Evolutionary conservation across 192 early-diverging fungal species (phyloP).

Genomic region (Rhizophagus prolifer): DNA sequence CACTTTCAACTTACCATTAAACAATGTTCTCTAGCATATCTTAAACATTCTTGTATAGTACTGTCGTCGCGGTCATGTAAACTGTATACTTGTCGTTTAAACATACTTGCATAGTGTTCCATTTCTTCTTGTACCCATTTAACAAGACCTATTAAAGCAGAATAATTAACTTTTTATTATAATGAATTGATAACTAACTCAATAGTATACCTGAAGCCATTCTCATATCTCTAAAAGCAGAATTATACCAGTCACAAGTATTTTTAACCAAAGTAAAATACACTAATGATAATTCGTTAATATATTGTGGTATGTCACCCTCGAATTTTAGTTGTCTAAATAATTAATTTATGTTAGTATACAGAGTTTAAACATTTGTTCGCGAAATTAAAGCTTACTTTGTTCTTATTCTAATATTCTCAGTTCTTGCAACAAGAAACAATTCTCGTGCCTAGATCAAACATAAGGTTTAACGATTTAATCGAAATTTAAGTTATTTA

Average conservation of each 20-base stretch:
- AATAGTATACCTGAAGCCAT: slow-evolving; percentile 75
- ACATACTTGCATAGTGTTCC: slow-evolving; percentile 77
- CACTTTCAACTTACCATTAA: not conserved
- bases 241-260: slow-evolving; percentile 95
- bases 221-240: slow-evolving; percentile 80
- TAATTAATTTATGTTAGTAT: not conserved
- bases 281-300: slow-evolving; percentile 81
- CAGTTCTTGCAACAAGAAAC: slow-evolving; percentile 76
- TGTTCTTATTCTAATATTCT: slow-evolving; percentile 75
- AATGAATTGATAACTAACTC: not conserved
- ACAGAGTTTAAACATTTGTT: not conserved
- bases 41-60: slow-evolving; percentile 9
- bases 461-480: not conserved
- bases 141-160: slow-evolving; percentile 66
- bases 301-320: slow-evolving; percentile 83
- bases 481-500: not conserved
- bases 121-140: slow-evolving; percentile 91
- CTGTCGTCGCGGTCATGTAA: not conserved
- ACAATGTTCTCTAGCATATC: slow-evolving; percentile 25
- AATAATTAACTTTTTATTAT: not conserved
- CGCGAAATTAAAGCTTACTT: slow-evolving; percentile 41
- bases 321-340: slow-evolving; percentile 81
- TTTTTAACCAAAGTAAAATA: slow-evolving; percentile 90
- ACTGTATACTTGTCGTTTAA: slow-evolving; percentile 27
- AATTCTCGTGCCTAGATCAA: slow-evolving; percentile 73